phyloP scores from a whole-genome alignment of 371 early-diverging fungal genomes.

The Mucor lusitanicus region DNA sequence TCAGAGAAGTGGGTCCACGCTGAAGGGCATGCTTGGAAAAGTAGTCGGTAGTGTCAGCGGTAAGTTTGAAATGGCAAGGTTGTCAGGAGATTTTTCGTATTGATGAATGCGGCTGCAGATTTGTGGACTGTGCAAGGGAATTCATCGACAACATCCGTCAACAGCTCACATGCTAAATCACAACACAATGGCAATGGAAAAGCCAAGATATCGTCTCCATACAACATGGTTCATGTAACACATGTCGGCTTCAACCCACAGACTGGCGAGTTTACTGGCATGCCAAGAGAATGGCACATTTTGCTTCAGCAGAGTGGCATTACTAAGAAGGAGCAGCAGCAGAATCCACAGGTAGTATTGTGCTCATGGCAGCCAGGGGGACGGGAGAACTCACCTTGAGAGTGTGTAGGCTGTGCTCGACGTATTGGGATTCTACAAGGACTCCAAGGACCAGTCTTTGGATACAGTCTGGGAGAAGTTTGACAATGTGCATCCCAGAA shows the following conservation, averaged over 20 bases:
- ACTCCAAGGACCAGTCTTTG: conserved; percentile 62
- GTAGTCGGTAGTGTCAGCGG: conserved; percentile 58
- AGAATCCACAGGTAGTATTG: conserved; percentile 79
- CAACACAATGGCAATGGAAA: conserved; percentile 27
- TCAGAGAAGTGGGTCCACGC: conserved; percentile 38
- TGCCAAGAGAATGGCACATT: conserved; percentile 92
- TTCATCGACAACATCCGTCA: conserved; percentile 7
- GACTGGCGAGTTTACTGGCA: conserved; percentile 91
- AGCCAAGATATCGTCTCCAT: conserved; percentile 86
- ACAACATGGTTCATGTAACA: conserved; percentile 94
- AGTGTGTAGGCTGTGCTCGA: conserved; percentile 77
- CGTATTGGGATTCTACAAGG: conserved; percentile 89
- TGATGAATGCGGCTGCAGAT: conserved; percentile 9
- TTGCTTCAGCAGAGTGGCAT: conserved; percentile 91
- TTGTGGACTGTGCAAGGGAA: conserved; percentile 21
- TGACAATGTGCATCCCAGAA: conserved; percentile 56
- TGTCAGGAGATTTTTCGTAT: not conserved
- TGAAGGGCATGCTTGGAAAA: conserved; percentile 66
- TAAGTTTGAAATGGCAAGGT: conserved; percentile 21
- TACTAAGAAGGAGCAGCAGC: conserved; percentile 91
- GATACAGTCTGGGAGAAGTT: conserved; percentile 91
- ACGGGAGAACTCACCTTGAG: not conserved
- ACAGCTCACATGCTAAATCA: not conserved
- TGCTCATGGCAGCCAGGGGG: not conserved
- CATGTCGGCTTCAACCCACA: conserved; percentile 91